Base-by-base conservation (phyloP, 2,329 filamentous ascomycete genomes). In the Colletotrichum musae region DNA sequence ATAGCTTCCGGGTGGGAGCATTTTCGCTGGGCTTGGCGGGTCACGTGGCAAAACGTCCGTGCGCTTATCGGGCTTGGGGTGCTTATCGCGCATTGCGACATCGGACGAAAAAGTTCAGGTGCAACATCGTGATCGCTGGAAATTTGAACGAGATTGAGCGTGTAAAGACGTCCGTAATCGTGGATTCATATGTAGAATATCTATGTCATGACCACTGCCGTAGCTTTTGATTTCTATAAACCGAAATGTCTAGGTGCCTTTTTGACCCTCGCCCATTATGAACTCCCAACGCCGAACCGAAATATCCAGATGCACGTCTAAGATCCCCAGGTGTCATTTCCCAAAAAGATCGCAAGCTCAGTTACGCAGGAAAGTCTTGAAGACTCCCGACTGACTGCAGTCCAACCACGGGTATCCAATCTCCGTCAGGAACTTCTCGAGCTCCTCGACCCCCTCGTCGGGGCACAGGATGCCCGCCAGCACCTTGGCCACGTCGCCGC, bases 401-500 rank as follows among this genome's bases (percentile, higher is more conserved):
- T 92, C 89, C 74, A 88, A 82, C 82, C 88, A 92, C 4, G 90
- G 89, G 74, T 92, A 92, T 54, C 90, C 90, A 56, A 92, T 88
- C 73, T 88, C 83, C 68, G 81, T 82, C 63, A 92, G 81, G 73
- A 90, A 91, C 47, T 79, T 82, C 74, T 90, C 84, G 41, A 92
- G 79, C 72, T 94, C 91, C 4, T 81, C 83, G 72, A 93, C 88
- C 78, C 97, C 92, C 6, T 87, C 85, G 51, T 91, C 86, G 0
- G 95, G 94, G 77, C 96, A 98, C 75, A 96, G 90, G 68, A 99
- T 98, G 26, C 94, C 96, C 1, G 94, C 93, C 58, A 99, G 82
- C 6, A 98, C 92, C 84, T 97, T 97, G 53, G 92, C 96, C 18
- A 98, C 92, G 77, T 99, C 96, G 58, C 95, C 95, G 18, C 96